Evolutionary conservation across 495 filamentous ascomycete genomes (phyloP), one percentile per base, ranked within the genome.

Genomic region (Thermochaetoides thermophila): DNA sequence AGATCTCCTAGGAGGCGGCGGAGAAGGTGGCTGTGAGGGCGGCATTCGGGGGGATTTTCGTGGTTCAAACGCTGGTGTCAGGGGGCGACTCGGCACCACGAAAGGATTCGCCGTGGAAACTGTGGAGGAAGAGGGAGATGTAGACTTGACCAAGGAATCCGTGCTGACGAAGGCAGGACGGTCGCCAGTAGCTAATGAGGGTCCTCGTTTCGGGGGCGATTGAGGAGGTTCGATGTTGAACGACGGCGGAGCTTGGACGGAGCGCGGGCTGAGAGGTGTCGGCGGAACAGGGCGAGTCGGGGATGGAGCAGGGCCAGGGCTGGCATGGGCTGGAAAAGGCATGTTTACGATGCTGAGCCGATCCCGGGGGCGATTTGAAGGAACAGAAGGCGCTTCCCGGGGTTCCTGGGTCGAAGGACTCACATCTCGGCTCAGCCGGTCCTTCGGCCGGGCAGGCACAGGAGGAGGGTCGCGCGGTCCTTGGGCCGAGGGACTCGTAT

Each of bases 221-320:
- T 66, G 67, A 0, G 82, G 83, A 7, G 83, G 77, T 27, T 86
- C 72, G 12, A 91, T 60, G 1, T 69, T 72, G 32, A 91, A 66
- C 1, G 74, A 69, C 7, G 84, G 82, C 8, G 79, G 63, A 71
- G 29, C 49, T 61, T 11, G 6, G 21, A 24, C 21, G 6, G 6
- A 11, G 21, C 21, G 21, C 6, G 34, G 56, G 26, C 13, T 53
- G 52, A n/a, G n/a, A n/a, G n/a, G n/a, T n/a, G n/a, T n/a, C 27
- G 52, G 49, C 1, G 47, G 53, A 12, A 39, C 29, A 12, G 50
- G 32, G 40, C 44, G 42, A 36, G 39, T 43, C 45, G 56, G 45
- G 21, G 40, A 43, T 43, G 37, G 45, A 26, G 52, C 20, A 24
- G 21, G 21, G 6, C 6, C 6, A 6, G 21, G 21, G 6, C 6